These are phyloP conservation scores for Thielaviopsis punctulata DNA, from an alignment of 2,329 filamentous ascomycete genomes.

Conservation along the genomic window DNA sequence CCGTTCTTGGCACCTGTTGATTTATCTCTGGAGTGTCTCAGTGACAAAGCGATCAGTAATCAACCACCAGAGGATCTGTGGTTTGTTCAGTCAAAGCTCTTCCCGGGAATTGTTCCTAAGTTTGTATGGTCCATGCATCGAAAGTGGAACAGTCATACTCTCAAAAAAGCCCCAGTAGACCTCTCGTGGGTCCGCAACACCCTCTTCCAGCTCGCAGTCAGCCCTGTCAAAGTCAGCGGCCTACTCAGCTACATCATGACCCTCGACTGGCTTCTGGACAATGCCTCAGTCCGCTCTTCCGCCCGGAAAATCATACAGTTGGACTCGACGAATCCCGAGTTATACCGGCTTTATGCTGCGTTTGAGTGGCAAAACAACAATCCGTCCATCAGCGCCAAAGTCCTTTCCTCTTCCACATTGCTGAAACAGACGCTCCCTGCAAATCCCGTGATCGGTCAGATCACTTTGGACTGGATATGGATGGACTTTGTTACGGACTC, in stretches of 20 bases:
- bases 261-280: conserved; percentile 41
- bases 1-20: conserved; percentile 27
- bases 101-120: conserved; percentile 2
- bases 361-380: conserved; percentile 48
- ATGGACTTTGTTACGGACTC: conserved; percentile 32
- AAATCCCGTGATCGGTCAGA: conserved; percentile 2
- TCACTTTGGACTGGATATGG: conserved; percentile 41
- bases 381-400: conserved; percentile 38
- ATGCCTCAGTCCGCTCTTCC: conserved; percentile 42
- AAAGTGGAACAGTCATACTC: background rate
- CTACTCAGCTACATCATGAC: conserved; percentile 56
- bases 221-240: conserved; percentile 14
- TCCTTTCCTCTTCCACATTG: conserved; percentile 40
- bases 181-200: conserved; percentile 33
- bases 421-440: background rate
- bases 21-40: conserved; percentile 9
- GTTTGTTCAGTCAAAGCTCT: background rate
- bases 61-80: background rate
- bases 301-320: conserved; percentile 60
- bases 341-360: conserved; percentile 68
- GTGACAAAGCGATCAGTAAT: background rate
- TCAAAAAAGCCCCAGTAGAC: conserved; percentile 14
- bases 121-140: background rate
- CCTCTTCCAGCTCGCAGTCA: conserved; percentile 41
- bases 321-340: conserved; percentile 40